Base-by-base conservation (phyloP, 495 filamentous ascomycete genomes). In the Neurospora discreta region DNA sequence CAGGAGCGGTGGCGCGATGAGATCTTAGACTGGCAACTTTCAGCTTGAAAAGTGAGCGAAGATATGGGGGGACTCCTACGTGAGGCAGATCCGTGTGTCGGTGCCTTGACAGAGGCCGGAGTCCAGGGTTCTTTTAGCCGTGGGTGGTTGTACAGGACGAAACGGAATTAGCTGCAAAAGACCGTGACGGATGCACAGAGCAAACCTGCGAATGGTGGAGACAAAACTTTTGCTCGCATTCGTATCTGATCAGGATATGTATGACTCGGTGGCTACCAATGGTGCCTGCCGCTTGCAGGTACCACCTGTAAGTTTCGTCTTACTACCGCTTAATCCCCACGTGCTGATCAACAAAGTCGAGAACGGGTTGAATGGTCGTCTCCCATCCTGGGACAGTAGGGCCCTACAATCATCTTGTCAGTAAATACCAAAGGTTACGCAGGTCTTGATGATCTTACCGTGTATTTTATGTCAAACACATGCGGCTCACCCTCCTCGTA, bases 381-480 rank as follows among this genome's bases (percentile, higher is more conserved):
- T 75, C 72, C 77, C 77, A 79, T 0, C 77, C 77, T 0, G 70
- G 69, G 5, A 79, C 73, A 9, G 71, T 65, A 0, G 74, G 70
- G 8, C 70, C 46, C 74, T 77, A 43, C 18, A 11, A 26, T 13
- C n/a, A 26, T 15, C 1, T 3, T 39, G 26, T 68, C n/a, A 60
- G 38, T 39, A 38, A 71, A 33, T 8, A 40, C 5, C 42, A 26
- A 67, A 11, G 7, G 33, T 15, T 0, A 20, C 38, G 36, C 18
- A 16, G 18, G 0, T 6, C 5, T 16, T 0, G 10, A 5, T 4
- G 0, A 33, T 41, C 73, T 74, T 65, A 79, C 77, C 58, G 74
- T 79, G 42, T 75, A 79, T 73, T 78, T 78, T 0, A 60, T 20
- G 42, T 79, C 78, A 70, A 75, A 78, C 20, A 75, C 73, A 71